phyloP scores from a whole-genome alignment of 768 basidiomycete genomes.

The Leccinellum rugosiceps region DNA sequence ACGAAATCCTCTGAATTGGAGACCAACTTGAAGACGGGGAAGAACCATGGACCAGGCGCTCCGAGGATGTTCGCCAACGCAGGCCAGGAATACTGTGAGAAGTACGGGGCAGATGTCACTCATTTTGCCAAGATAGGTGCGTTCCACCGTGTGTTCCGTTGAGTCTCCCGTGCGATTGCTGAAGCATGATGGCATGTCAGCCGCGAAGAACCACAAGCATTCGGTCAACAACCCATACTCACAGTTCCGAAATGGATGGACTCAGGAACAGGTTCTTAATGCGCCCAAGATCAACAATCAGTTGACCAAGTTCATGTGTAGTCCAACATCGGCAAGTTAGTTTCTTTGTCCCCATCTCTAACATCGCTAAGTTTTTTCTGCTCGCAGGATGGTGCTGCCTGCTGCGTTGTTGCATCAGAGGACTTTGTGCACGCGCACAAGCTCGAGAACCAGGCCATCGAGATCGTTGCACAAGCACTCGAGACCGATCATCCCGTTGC shows the following conservation, averaged over 20 bases:
- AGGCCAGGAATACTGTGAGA: conserved; percentile 71
- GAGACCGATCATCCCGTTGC: conserved; percentile 63
- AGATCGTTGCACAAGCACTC: conserved; percentile 66
- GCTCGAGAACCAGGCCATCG: conserved; percentile 85
- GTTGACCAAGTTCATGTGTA: conserved; percentile 83
- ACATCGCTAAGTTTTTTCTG: neutral
- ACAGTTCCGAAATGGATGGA: conserved; percentile 81
- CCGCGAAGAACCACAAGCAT: conserved; percentile 82
- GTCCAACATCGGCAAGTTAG: conserved; percentile 75
- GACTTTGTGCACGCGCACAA: conserved; percentile 67
- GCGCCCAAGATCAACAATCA: conserved; percentile 69
- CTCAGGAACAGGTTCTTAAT: conserved; percentile 61
- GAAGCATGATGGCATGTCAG: conserved; percentile 33
- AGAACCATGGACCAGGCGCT: conserved; percentile 66
- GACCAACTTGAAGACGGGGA: conserved; percentile 38
- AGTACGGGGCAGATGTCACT: conserved; percentile 63
- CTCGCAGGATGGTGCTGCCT: conserved; percentile 67
- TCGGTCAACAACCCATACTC: conserved; percentile 82
- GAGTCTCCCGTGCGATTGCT: neutral
- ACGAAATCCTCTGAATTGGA: conserved; percentile 49
- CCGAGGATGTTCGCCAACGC: conserved; percentile 75
- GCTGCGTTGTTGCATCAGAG: conserved; percentile 76
- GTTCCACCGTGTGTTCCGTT: conserved; percentile 3
- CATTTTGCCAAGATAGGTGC: conserved; percentile 77
- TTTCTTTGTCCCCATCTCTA: neutral